These are phyloP conservation scores for Apostasia shenzhenica DNA, from an alignment of 106 monocot genomes.

Conservation along the genomic window DNA sequence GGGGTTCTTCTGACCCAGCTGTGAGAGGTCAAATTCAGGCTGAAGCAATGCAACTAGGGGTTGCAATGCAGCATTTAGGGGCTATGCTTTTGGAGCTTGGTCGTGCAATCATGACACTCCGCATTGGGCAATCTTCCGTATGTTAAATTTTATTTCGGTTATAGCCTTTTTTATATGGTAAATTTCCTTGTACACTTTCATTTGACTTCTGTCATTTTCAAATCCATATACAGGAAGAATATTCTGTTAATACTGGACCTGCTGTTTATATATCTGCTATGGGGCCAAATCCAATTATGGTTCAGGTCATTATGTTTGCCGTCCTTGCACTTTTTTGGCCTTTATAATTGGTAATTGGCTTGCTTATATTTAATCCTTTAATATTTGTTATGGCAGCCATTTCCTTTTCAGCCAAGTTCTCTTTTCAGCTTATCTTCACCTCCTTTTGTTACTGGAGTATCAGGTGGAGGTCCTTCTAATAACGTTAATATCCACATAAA, in stretches of 20 bases:
- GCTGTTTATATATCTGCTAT: slow-evolving; percentile 70
- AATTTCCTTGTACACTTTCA: background rate
- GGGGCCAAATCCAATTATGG: slow-evolving; percentile 95
- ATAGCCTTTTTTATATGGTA: background rate
- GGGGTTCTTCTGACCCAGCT: slow-evolving; percentile 37
- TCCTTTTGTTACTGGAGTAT: slow-evolving; percentile 25
- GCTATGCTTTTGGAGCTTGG: slow-evolving; percentile 92
- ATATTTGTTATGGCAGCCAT: slow-evolving; percentile 33
- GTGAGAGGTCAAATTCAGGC: slow-evolving; percentile 55
- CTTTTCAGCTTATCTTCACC: slow-evolving; percentile 33
- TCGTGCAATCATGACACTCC: slow-evolving; percentile 71
- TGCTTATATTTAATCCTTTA: background rate
- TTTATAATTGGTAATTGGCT: background rate
- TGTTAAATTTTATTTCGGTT: slow-evolving; percentile 8
- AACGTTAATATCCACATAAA: slow-evolving; percentile 53
- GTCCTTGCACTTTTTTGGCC: background rate
- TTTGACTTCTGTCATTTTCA: background rate
- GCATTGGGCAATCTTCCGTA: slow-evolving; percentile 81
- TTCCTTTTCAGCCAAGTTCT: slow-evolving; percentile 42
- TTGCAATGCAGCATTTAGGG: slow-evolving; percentile 86
- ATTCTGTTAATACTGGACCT: slow-evolving; percentile 82
- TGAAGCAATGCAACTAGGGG: slow-evolving; percentile 66
- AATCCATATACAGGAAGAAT: slow-evolving; percentile 45
- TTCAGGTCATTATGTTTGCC: slow-evolving; percentile 46
- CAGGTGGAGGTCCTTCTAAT: slow-evolving; percentile 32